A percentile compares a stretch with the other conserved stretches of the same genome.
phyloP scores from a whole-genome alignment of 2,329 filamentous ascomycete genomes.

The Penicillium glabrum region DNA sequence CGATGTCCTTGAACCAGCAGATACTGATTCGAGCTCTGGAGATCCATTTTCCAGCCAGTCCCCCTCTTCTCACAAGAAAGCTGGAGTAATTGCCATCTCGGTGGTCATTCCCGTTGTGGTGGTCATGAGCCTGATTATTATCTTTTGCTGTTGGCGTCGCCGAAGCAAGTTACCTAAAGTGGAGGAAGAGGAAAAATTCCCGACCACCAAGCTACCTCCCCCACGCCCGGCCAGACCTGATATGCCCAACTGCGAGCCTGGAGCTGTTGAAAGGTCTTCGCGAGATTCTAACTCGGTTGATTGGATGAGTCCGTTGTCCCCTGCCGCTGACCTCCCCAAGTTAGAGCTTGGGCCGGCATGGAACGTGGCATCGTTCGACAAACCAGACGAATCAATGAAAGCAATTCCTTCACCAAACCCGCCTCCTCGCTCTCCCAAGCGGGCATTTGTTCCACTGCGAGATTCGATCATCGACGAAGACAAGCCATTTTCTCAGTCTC shows the following conservation, averaged over 20 bases:
- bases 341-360: constrained; percentile 36
- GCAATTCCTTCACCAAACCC: constrained; percentile 25
- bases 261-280: constrained; percentile 16
- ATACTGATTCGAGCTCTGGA: constrained; percentile 16
- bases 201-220: constrained; percentile 25
- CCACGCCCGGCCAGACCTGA: constrained; percentile 22
- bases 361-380: constrained; percentile 28
- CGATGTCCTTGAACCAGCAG: constrained; percentile 25
- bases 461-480: constrained; percentile 21
- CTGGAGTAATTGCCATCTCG: constrained; percentile 38
- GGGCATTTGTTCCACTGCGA: constrained; percentile 27
- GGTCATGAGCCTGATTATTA: constrained; percentile 26
- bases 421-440: constrained; percentile 29
- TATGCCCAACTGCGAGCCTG: constrained; percentile 27
- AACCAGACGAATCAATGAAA: constrained; percentile 16
- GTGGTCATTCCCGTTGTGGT: constrained; percentile 36
- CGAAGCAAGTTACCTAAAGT: constrained; percentile 25
- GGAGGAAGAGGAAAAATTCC: constrained; percentile 22
- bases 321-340: constrained; percentile 32
- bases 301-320: constrained; percentile 22
- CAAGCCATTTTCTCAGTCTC: constrained; percentile 18
- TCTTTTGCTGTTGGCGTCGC: constrained; percentile 38
- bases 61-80: constrained; percentile 29
- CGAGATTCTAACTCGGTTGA: constrained; percentile 23
- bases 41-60: constrained; percentile 20